Conservation (phyloP, 352 stramenopile species). For the Peronosclerospora sorghi region DNA sequence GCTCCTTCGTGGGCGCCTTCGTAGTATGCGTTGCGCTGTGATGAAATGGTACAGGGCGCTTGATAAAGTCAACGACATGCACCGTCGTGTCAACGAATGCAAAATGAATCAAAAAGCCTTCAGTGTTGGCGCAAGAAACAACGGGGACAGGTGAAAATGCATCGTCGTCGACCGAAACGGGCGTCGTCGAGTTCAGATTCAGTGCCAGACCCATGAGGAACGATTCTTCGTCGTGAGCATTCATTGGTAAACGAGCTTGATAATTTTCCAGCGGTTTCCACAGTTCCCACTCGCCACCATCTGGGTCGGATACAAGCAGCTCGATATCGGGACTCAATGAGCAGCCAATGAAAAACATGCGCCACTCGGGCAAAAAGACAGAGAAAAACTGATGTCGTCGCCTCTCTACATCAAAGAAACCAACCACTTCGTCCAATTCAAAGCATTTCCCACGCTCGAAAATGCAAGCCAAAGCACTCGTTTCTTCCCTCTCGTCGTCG, state of each 20-base stretch:
- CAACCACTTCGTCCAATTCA: constrained; percentile 52
- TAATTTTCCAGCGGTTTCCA: constrained; percentile 74
- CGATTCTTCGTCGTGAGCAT: constrained; percentile 51
- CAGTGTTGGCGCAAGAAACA: constrained; percentile 44
- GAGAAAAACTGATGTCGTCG: constrained; percentile 58
- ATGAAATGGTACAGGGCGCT: constrained; percentile 16
- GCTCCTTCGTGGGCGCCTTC: not conserved
- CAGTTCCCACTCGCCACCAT: constrained; percentile 44
- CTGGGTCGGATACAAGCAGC: constrained; percentile 52
- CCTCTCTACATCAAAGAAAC: constrained; percentile 44
- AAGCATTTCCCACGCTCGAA: constrained; percentile 40
- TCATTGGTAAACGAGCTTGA: constrained; percentile 64
- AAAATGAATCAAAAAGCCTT: constrained; percentile 57
- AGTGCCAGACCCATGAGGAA: constrained; percentile 46
- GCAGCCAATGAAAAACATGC: constrained; percentile 75
- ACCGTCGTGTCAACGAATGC: constrained; percentile 57
- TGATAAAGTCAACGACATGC: constrained; percentile 35
- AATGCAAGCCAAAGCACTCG: constrained; percentile 36
- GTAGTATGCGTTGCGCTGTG: constrained; percentile 7
- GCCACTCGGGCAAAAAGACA: constrained; percentile 50
- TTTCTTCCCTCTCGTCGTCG: constrained; percentile 44
- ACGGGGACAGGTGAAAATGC: constrained; percentile 37
- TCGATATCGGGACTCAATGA: constrained; percentile 73
- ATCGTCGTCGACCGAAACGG: constrained; percentile 41
- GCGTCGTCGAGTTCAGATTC: constrained; percentile 41